These are phyloP conservation scores for Hylodesmum podocarpum DNA, from an alignment of 306 rosid species.

Conservation along the genomic window DNA sequence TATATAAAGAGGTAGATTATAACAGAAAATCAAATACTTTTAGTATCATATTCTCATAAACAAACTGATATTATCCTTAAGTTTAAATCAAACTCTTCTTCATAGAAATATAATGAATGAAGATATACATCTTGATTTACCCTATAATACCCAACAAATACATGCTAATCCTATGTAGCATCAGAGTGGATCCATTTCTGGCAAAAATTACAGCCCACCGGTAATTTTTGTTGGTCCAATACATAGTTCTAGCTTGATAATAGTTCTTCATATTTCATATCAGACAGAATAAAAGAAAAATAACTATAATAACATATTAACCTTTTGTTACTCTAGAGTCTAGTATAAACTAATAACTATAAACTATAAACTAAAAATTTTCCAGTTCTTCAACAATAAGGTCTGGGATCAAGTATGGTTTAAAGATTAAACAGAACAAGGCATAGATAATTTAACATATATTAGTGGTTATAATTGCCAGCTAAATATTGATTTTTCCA, in stretches of 20 bases:
- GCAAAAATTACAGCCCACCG: background rate
- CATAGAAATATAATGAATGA: no score
- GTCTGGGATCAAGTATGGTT: background rate
- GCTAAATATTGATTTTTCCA: conserved; percentile 14
- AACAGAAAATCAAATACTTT: no score
- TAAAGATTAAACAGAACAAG: background rate
- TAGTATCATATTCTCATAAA: no score
- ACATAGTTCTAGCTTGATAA: background rate
- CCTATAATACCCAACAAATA: no score
- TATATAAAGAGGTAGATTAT: no score
- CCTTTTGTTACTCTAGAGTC: conserved; percentile 9
- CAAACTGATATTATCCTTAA: no score
- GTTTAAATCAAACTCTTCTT: no score
- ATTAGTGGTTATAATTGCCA: background rate
- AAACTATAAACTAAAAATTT: no score
- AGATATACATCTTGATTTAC: background rate
- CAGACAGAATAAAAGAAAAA: background rate
- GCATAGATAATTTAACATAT: background rate
- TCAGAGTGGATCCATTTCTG: background rate
- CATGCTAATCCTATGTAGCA: no score
- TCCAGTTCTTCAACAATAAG: background rate
- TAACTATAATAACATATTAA: conserved; percentile 21
- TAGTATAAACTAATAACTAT: conserved; percentile 10
- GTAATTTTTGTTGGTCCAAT: background rate
- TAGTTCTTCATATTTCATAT: background rate